Conservation (phyloP, 257 asterid genomes). For the Nicotiana benthamiana region DNA sequence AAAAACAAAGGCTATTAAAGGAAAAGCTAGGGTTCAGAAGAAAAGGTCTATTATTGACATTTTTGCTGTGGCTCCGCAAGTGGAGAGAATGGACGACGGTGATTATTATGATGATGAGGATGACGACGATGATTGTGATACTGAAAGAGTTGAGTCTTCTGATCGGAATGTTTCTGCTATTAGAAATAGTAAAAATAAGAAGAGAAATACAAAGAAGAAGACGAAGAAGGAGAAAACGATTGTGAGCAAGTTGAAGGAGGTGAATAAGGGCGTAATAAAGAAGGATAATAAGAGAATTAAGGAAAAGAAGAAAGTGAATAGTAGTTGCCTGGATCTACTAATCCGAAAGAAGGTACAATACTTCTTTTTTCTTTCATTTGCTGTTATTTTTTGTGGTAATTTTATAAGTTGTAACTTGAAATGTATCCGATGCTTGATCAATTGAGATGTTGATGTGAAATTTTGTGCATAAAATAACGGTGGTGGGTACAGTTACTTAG, state of each 20-base stretch:
- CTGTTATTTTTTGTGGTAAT: background rate
- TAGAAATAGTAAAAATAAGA: conserved; percentile 19
- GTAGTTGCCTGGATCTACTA: conserved; percentile 8
- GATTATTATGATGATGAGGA: conserved; percentile 18
- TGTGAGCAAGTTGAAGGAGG: conserved; percentile 22
- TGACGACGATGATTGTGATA: background rate
- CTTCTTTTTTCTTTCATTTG: background rate
- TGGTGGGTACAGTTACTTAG: conserved; percentile 8
- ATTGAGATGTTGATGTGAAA: conserved; percentile 8
- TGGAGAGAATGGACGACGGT: conserved; percentile 22
- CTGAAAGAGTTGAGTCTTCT: conserved; percentile 11
- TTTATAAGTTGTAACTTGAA: background rate
- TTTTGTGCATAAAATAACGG: conserved; percentile 46
- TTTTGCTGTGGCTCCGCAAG: conserved; percentile 57
- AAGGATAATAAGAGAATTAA: conserved; percentile 13
- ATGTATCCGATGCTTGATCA: background rate
- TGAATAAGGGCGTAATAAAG: conserved; percentile 25
- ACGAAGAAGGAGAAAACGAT: conserved; percentile 11
- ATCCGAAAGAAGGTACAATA: conserved; percentile 37
- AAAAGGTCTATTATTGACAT: conserved; percentile 70
- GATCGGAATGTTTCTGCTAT: conserved; percentile 8
- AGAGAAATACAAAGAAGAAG: conserved; percentile 11
- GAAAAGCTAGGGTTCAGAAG: conserved; percentile 42
- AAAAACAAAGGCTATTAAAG: conserved; percentile 17
- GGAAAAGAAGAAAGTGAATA: conserved; percentile 22